Conservation (phyloP, 306 rosid genomes). For the Cucurbita moschata region DNA sequence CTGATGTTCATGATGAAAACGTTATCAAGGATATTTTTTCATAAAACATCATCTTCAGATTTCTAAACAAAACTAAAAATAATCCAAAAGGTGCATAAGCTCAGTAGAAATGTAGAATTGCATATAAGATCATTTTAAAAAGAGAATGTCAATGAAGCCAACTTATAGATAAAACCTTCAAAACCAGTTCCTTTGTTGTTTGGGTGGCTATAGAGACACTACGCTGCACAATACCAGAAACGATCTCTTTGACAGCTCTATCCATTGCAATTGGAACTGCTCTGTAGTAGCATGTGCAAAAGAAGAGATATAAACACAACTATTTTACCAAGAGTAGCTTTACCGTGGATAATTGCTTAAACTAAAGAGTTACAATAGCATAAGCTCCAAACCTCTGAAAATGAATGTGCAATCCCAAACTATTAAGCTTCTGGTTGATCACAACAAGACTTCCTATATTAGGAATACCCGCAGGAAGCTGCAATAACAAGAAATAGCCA, state of each 20-base stretch:
- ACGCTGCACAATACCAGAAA: conserved; percentile 78
- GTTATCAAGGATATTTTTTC: too few relatives aligned
- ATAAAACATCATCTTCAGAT: background rate
- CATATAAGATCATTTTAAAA: background rate
- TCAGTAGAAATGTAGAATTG: background rate
- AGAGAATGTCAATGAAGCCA: background rate
- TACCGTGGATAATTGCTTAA: background rate
- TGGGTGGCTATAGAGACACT: conserved; percentile 97
- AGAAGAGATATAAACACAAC: conserved; percentile 6
- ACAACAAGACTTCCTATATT: conserved; percentile 71
- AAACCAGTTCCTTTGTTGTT: conserved; percentile 94
- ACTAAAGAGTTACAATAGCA: background rate
- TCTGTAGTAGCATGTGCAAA: conserved; percentile 27
- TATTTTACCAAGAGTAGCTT: background rate
- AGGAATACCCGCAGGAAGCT: conserved; percentile 68
- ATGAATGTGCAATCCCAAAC: conserved; percentile 61
- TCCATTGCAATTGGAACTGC: conserved; percentile 89
- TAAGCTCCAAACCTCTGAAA: conserved; percentile 65
- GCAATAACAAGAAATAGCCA: conserved; percentile 10
- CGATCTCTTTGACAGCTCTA: conserved; percentile 87
- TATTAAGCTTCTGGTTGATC: conserved; percentile 68
- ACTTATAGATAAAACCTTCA: conserved; percentile 44
- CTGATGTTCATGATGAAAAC: too few relatives aligned
- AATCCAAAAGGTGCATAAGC: background rate
- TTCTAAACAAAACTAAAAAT: background rate